Evolutionary conservation across 352 stramenopile genomes (phyloP).

Genomic region (Phytophthora citrophthora): DNA sequence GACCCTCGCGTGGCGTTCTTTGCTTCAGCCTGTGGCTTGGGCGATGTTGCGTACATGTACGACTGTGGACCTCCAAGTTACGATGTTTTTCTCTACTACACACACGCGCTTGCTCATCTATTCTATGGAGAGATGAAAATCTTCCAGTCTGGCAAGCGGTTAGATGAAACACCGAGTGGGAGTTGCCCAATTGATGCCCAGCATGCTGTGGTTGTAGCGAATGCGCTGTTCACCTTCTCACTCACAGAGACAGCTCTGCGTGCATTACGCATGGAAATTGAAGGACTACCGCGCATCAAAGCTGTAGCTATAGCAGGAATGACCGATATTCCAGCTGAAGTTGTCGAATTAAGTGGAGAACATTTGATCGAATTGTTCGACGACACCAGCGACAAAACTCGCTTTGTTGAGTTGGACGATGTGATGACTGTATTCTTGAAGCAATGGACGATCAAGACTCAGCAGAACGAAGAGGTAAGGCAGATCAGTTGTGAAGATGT

Average conservation of each 20-base stretch:
- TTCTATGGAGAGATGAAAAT: conserved; percentile 79
- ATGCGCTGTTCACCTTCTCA: conserved; percentile 53
- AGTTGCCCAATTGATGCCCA: conserved; percentile 50
- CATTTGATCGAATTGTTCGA: not conserved
- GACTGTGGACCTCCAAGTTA: conserved; percentile 37
- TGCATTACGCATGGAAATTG: conserved; percentile 42
- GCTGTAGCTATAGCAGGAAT: conserved; percentile 1
- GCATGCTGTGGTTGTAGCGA: conserved; percentile 37
- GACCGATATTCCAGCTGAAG: not conserved
- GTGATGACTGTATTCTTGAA: conserved; percentile 65
- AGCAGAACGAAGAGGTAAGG: conserved; percentile 62
- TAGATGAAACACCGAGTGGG: conserved; percentile 64
- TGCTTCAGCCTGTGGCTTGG: conserved; percentile 47
- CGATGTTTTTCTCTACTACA: conserved; percentile 74
- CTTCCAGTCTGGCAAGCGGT: conserved; percentile 58
- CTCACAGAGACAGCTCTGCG: conserved; percentile 46
- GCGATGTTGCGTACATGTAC: conserved; percentile 18
- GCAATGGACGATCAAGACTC: conserved; percentile 51
- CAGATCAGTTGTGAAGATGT: not conserved
- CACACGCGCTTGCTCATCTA: conserved; percentile 65
- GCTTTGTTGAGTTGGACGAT: conserved; percentile 70
- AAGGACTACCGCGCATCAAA: conserved; percentile 31
- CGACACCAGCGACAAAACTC: conserved; percentile 7
- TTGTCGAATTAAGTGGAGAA: conserved; percentile 13
- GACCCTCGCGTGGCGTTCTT: conserved; percentile 77